Percentiles rank a stretch among this genome's conserved stretches.
Evolutionary conservation across 208 protist species (phyloP).

Genomic region (Trypanosoma platydactyli): DNA sequence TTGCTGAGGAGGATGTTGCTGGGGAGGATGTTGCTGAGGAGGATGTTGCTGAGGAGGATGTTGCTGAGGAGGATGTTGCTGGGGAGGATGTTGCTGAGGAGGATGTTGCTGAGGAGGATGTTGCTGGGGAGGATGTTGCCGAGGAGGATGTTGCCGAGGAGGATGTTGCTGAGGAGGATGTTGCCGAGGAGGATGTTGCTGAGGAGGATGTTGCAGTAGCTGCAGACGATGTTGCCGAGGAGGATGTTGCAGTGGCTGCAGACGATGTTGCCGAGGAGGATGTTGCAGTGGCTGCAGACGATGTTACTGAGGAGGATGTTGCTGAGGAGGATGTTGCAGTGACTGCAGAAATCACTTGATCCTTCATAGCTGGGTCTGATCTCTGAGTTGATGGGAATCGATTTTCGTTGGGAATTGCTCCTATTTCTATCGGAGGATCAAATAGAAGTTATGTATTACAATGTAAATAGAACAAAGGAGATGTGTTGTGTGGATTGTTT

Average conservation of each 20-base stretch:
- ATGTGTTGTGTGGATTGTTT: neutral
- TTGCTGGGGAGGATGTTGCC: neutral
- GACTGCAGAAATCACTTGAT: neutral
- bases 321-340: neutral
- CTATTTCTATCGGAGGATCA: neutral
- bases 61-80: too few species aligned
- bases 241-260: neutral
- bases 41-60: too few species aligned
- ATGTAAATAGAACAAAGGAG: conserved; percentile 19
- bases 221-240: neutral
- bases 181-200: neutral
- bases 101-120: neutral
- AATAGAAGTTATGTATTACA: conserved; percentile 23
- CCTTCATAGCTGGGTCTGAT: neutral
- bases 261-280: neutral
- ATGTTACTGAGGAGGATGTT: neutral
- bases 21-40: too few species aligned
- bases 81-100: too few species aligned
- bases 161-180: conserved; percentile 2
- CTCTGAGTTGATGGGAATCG: conserved; percentile 1
- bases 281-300: neutral
- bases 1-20: too few species aligned
- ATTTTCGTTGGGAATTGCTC: neutral
- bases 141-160: neutral
- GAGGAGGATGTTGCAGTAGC: conserved; percentile 2